phyloP scores from a whole-genome alignment of 2,329 filamentous ascomycete species.

The Aureobasidium sp. region DNA sequence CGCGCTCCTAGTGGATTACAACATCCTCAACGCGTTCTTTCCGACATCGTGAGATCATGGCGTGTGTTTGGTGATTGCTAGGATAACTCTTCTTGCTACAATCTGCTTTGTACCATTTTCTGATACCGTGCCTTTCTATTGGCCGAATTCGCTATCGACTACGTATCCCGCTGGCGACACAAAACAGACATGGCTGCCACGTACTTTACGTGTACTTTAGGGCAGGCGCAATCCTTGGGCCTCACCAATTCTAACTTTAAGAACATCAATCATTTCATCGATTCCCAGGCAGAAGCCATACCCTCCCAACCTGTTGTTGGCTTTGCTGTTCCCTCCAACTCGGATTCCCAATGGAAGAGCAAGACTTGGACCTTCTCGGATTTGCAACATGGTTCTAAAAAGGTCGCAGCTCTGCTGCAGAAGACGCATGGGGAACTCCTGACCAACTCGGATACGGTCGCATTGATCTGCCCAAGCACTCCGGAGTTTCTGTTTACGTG shows the following conservation, averaged over 20 bases:
- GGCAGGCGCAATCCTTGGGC: slow-evolving; percentile 40
- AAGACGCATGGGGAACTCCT: slow-evolving; percentile 16
- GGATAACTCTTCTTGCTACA: not conserved
- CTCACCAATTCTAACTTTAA: slow-evolving; percentile 28
- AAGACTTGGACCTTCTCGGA: slow-evolving; percentile 26
- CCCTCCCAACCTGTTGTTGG: slow-evolving; percentile 41
- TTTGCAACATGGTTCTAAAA: slow-evolving; percentile 26
- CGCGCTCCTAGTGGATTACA: not conserved
- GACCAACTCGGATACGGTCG: slow-evolving; percentile 32
- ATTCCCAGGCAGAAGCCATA: slow-evolving; percentile 34
- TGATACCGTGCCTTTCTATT: not conserved
- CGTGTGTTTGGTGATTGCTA: slow-evolving; percentile 4
- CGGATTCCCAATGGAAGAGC: slow-evolving; percentile 20
- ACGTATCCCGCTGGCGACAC: not conserved
- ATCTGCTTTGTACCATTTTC: not conserved
- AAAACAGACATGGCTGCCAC: slow-evolving; percentile 26
- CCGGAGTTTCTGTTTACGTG: slow-evolving; percentile 50
- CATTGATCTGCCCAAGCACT: slow-evolving; percentile 48
- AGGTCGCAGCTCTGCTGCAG: slow-evolving; percentile 28
- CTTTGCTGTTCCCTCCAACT: slow-evolving; percentile 33
- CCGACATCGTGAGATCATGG: slow-evolving; percentile 2
- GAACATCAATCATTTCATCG: slow-evolving; percentile 44
- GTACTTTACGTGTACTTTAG: slow-evolving; percentile 55
- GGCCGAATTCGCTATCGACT: not conserved
- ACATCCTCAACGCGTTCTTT: slow-evolving; percentile 4